Evolutionary conservation across 75 land plant genomes (phyloP), one percentile per base, ranked within the genome.

Genomic region (Sequoiadendron giganteum): DNA sequence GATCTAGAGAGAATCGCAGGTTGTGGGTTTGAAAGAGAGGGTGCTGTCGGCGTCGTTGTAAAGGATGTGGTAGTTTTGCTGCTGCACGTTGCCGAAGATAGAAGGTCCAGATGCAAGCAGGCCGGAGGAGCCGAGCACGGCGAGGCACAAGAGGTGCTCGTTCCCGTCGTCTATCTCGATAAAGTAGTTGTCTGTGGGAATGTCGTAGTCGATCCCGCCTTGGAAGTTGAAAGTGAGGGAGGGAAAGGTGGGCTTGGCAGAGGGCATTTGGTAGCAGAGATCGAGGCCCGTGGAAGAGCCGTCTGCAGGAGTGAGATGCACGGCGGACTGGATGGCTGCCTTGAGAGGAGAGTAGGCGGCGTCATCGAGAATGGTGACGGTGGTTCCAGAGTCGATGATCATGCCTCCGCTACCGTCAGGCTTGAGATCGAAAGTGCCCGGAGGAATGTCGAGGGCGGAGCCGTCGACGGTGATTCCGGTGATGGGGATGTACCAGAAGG

Each of bases 301-400:
- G 52, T 88, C 76, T 2, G 58, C 43, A 1, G 34, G 80, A 14
- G 89, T 54, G n/a, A 88, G 56, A 34, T 16, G 10, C 0, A 88
- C 19, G 34, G n/a, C 36, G 0, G 87, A 52, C 4, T 14, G 30
- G 25, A 86, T 40, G 21, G 89, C 89, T 4, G 15, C 10, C 15
- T 11, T 42, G 13, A 88, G 19, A 25, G 28, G 38, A 84, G 34
- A 19, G 32, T 88, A 88, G 3, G 87, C 72, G 6, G 61, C 87
- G 7, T 61, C 77, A 0, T 47, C 36, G 1, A 88, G 39, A 56
- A 56, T 11, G 6, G 88, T 88, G 56, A 88, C n/a, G 32, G 88
- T 85, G 19, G 88, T 88, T 10, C 89, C 89, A 36, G 87, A 85
- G 70, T 88, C 89, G 15, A 88, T 75, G 34, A 88, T 86, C 34